Evolutionary conservation across 352 stramenopile genomes (phyloP), one percentile per base, ranked within the genome.

Genomic region (Phytophthora pinifolia): DNA sequence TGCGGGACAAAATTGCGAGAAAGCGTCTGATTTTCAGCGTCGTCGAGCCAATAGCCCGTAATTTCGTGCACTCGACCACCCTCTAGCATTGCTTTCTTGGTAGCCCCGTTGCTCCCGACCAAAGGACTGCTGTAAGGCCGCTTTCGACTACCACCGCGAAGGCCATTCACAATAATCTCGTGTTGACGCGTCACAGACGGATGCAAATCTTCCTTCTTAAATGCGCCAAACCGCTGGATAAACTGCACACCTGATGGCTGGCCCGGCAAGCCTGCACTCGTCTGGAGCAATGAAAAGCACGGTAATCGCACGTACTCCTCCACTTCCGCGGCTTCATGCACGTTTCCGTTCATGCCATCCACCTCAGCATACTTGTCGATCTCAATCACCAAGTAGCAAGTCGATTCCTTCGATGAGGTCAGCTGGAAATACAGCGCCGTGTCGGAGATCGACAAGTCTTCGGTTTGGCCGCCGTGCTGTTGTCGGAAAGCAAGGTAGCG

Each of bases 311-410:
- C 66, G 46, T 83, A 92, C 42, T 90, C 67, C 20, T 91, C 78
- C 6, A 71, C 60, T 34, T 83, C 74, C 1, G 67, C 35, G 13
- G 70, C 55, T 55, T 89, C 78, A 32, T 89, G 75, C 1, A 76
- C 60, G 31, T 71, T 74, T 37, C 54, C 60, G 15, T 76, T 83
- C 34, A 80, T 63, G 6, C 76, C 72, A 48, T 89, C 77, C 8
- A 88, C 70, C 30, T 94, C 84, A 2, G 78, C 69, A 43, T 92
- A 88, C 58, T 90, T 91, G 54, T 94, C 81, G 22, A 92, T 88
- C 50, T 94, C 84, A 45, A 94, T 87, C 14, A 94, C 81, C 32
- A 94, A 53, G 49, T 94, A 94, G 48, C 82, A 91, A 5, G 71
- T 89, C 35, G 79, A 92, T 50, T 94, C 81, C 36, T 94, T 94